A percentile compares a stretch with the other conserved stretches of the same genome.
phyloP scores from a whole-genome alignment of 805 yeast genomes.

The Cyberlindnera veronae region DNA sequence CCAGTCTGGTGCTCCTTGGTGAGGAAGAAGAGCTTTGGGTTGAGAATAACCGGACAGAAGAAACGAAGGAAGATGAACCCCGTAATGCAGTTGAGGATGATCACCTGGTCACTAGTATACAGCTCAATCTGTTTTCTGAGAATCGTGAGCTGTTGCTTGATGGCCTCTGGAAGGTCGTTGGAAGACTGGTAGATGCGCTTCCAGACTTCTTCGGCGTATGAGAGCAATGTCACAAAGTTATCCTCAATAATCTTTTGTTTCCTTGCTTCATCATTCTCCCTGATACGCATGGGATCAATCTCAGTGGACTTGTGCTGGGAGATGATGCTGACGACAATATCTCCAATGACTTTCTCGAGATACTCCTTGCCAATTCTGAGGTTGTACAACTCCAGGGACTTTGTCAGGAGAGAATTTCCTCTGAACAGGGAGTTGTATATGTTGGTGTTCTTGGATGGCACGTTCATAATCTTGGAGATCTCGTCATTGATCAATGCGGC shows the following conservation, averaged over 20 bases:
- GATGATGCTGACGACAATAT: constrained; percentile 54
- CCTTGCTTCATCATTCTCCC: constrained; percentile 33
- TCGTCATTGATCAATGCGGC: constrained; percentile 65
- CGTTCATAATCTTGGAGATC: constrained; percentile 30
- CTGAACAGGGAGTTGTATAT: constrained; percentile 68
- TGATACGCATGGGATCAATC: constrained; percentile 67
- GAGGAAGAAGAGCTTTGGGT: constrained; percentile 80
- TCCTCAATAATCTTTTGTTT: constrained; percentile 40
- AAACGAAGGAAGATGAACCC: constrained; percentile 83
- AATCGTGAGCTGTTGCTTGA: constrained; percentile 59
- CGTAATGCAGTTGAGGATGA: constrained; percentile 68
- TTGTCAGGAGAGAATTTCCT: constrained; percentile 80
- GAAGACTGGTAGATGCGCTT: constrained; percentile 56
- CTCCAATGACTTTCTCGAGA: constrained; percentile 67
- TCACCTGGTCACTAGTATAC: constrained; percentile 45
- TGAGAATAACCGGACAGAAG: constrained; percentile 87
- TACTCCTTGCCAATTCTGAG: constrained; percentile 77
- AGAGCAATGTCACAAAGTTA: constrained; percentile 47
- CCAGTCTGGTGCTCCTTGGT: constrained; percentile 70
- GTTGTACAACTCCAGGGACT: constrained; percentile 74
- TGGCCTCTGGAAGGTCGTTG: constrained; percentile 68
- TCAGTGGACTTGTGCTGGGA: constrained; percentile 55
- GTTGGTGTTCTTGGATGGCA: constrained; percentile 28
- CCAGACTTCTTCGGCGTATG: constrained; percentile 64
- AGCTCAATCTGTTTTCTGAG: constrained; percentile 64